Conservation (phyloP, 306 rosid genomes). For the Carpinus viminea region DNA sequence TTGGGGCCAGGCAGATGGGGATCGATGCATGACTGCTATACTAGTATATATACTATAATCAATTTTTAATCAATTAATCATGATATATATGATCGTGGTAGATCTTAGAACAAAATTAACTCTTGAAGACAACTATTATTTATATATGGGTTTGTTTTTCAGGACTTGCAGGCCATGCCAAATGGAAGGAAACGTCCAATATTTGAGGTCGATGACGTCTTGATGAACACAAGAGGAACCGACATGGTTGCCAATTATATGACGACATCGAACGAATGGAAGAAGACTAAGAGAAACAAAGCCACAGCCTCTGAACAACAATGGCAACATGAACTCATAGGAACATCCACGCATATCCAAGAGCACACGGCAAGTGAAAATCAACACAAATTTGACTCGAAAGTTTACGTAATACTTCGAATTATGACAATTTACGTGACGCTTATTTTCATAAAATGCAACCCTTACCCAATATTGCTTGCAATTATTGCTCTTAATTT, state of each 20-base stretch:
- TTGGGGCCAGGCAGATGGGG: neutral
- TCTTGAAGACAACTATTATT: neutral
- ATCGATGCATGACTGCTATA: neutral
- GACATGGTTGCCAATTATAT: conserved; percentile 15
- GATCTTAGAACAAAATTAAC: neutral
- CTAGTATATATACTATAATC: neutral
- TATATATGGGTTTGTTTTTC: neutral
- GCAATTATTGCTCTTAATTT: neutral
- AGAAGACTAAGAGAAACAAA: conserved; percentile 32
- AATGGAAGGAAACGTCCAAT: conserved; percentile 47
- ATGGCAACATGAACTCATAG: conserved; percentile 25
- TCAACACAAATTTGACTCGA: no score
- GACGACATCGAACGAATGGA: conserved; percentile 23
- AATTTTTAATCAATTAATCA: no score
- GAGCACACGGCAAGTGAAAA: conserved; percentile 25
- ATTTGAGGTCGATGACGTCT: conserved; percentile 23
- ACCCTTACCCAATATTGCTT: neutral
- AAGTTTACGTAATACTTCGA: no score
- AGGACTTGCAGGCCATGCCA: conserved; percentile 34
- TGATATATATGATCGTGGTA: neutral
- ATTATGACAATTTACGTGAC: no score
- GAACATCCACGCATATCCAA: conserved; percentile 25
- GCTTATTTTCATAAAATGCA: no score
- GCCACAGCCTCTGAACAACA: conserved; percentile 34
- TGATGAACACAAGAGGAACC: conserved; percentile 8